Evolutionary conservation across 2,329 filamentous ascomycete species (phyloP).

Genomic region (Pyrenochaeta sp.): DNA sequence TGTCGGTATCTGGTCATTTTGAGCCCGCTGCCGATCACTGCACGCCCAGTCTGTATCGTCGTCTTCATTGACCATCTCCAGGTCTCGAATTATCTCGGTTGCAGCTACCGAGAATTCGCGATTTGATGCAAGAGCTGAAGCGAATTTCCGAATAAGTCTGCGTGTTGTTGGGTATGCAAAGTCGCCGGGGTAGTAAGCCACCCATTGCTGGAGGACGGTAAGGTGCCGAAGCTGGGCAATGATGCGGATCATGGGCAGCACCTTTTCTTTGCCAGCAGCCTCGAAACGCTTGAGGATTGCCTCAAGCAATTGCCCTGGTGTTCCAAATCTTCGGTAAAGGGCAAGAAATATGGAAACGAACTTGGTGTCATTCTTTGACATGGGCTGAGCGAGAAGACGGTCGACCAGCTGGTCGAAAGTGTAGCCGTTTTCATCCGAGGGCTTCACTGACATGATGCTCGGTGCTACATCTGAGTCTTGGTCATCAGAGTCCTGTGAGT

Average conservation of each 20-base stretch:
- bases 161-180: slow-evolving; percentile 82
- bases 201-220: slow-evolving; percentile 87
- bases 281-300: slow-evolving; percentile 82
- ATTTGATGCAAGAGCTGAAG: slow-evolving; percentile 75
- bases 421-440: slow-evolving; percentile 67
- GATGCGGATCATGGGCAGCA: slow-evolving; percentile 77
- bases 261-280: slow-evolving; percentile 70
- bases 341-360: slow-evolving; percentile 91
- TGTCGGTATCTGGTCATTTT: slow-evolving; percentile 53
- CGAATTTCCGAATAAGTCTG: slow-evolving; percentile 76
- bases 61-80: slow-evolving; percentile 81
- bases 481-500: slow-evolving; percentile 71
- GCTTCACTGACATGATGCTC: slow-evolving; percentile 44
- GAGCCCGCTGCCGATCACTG: slow-evolving; percentile 70
- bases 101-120: slow-evolving; percentile 86
- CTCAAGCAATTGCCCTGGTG: slow-evolving; percentile 79
- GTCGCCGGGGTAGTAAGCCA: slow-evolving; percentile 88
- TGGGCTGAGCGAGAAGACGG: slow-evolving; percentile 80
- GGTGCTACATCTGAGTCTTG: slow-evolving; percentile 70
- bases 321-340: slow-evolving; percentile 90
- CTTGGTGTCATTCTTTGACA: slow-evolving; percentile 87
- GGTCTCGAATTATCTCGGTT: slow-evolving; percentile 81
- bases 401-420: slow-evolving; percentile 71
- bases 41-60: slow-evolving; percentile 95
- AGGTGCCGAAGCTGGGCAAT: slow-evolving; percentile 84